These are phyloP conservation scores for Rhododendron henanense DNA, from an alignment of 148 eudicot species.

Conservation along the genomic window DNA sequence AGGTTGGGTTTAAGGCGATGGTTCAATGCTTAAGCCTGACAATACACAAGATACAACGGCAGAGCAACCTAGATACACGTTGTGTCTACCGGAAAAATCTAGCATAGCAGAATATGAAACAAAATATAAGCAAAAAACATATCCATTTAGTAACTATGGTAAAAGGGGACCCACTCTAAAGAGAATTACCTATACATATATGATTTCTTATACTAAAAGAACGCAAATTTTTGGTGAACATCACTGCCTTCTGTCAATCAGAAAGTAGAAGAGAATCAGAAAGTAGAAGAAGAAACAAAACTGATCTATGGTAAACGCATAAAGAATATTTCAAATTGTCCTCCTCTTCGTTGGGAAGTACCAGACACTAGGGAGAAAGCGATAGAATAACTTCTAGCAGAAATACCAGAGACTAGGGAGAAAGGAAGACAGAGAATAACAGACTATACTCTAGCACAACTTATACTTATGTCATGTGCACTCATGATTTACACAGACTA, in stretches of 20 bases:
- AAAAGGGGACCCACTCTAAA: background rate
- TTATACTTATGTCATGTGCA: background rate
- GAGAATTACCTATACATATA: background rate
- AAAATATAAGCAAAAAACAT: background rate
- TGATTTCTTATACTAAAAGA: background rate
- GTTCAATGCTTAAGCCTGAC: conserved; percentile 10
- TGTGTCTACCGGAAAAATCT: background rate
- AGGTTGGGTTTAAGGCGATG: background rate
- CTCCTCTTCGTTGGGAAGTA: background rate
- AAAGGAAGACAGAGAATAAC: background rate
- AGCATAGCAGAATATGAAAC: background rate
- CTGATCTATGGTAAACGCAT: background rate
- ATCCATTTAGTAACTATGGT: background rate
- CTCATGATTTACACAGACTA: background rate
- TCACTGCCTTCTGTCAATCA: background rate
- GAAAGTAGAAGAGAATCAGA: background rate
- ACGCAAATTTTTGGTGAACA: background rate
- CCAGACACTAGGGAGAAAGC: background rate
- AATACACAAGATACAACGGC: background rate
- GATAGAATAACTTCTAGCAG: background rate
- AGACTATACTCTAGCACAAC: background rate
- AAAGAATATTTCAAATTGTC: background rate
- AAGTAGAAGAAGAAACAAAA: background rate
- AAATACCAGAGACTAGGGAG: background rate
- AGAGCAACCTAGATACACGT: background rate